Evolutionary conservation across 768 basidiomycete genomes (phyloP).

Genomic region (Russula brevipes): DNA sequence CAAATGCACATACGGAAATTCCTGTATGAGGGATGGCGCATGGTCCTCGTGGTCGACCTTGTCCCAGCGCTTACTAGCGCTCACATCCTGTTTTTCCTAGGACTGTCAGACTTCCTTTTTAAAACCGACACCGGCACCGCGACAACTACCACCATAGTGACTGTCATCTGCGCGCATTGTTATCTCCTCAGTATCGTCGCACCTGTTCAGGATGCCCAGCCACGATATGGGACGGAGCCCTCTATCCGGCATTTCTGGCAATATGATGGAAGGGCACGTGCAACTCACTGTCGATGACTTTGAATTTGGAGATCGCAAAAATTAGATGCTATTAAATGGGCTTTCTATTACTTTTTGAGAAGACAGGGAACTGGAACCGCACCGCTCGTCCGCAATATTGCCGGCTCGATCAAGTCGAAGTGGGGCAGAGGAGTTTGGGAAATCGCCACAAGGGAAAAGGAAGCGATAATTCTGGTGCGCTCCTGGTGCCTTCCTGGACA

Average conservation of each 20-base stretch:
- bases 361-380: conserved; percentile 6
- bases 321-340: conserved; percentile 4
- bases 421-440: conserved; percentile 13
- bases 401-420: background rate
- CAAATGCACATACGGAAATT: conserved; percentile 40
- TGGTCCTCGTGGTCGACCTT: conserved; percentile 39
- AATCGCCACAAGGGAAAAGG: background rate
- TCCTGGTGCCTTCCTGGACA: conserved; percentile 5
- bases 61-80: conserved; percentile 48
- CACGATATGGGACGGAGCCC: conserved; percentile 16
- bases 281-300: conserved; percentile 12
- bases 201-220: conserved; percentile 12
- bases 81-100: conserved; percentile 46
- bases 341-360: conserved; percentile 5
- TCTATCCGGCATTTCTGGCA: conserved; percentile 15
- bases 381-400: conserved; percentile 1
- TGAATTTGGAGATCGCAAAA: background rate
- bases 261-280: conserved; percentile 9
- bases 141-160: background rate
- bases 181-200: conserved; percentile 22
- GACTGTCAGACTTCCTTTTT: conserved; percentile 43
- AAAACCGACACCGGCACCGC: conserved; percentile 26
- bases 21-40: conserved; percentile 35
- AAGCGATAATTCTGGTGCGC: background rate
- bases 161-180: conserved; percentile 6